Evolutionary conservation across 2,329 filamentous ascomycete species (phyloP), one percentile per base, ranked within the genome.

Genomic region (Nemania sp.): DNA sequence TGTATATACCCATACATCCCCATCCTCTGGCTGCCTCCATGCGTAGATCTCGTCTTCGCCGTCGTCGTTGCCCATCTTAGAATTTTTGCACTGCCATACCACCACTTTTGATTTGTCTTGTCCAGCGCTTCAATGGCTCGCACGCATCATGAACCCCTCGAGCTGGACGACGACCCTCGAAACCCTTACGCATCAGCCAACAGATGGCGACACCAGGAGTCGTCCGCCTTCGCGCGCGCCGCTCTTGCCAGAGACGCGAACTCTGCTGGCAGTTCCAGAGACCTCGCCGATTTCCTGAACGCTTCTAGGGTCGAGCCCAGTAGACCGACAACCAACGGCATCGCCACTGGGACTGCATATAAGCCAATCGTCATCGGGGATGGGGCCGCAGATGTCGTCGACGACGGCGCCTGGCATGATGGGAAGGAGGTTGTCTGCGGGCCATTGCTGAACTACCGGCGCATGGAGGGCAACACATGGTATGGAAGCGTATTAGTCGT

Each of bases 401-500:
- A 71, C 25, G 65, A 53, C 12, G 37, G 42, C 39, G 46, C 54
- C n/a, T 40, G 43, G 15, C 60, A 64, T 20, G 81, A 84, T 50
- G 82, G 81, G 47, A 82, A 78, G 69, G 85, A 90, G 62, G 82
- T 92, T 29, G 79, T 89, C 13, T 88, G 85, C 67, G 90, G 90
- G 0, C 90, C 90, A 18, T 78, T 94, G 65, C 77, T 94, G 64
- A 94, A 94, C 76, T 94, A 92, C 74, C 83, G 88, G 65, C 84
- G 85, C 70, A 92, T 90, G 85, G 85, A 88, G 68, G 83, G 82
- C 29, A 79, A 79, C 40, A 78, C 77, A 42, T 98, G 94, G 93
- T 81, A 90, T 69, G 93, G 94, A 59, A 96, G 92, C 73, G 90
- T 96, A 7, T 79, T 97, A 68, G 79, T 97, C 51, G 92, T 97